Evolutionary conservation across 2,329 filamentous ascomycete species (phyloP), one percentile per base, ranked within the genome.

Genomic region (Fusarium agapanthi): DNA sequence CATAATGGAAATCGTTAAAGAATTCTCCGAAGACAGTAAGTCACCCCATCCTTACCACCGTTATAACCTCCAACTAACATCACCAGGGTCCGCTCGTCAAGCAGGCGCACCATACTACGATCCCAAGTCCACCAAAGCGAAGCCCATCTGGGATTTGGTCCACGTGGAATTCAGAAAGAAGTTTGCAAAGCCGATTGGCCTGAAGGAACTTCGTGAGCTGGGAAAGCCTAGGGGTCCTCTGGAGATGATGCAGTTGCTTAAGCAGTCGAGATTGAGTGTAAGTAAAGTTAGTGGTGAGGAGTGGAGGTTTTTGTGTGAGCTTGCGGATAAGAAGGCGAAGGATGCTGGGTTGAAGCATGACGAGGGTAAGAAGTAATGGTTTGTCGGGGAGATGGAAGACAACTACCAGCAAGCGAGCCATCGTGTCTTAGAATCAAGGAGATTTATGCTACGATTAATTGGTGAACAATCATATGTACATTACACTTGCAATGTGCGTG

Each of bases 141-240:
- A 83, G 15, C 88, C 73, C 85, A 88, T 60, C 77, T 99, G 96
- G 96, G 93, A 91, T 59, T 88, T 96, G 24, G 96, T 98, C 3
- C 93, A 97, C 69, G 95, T 98, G 53, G 88, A 91, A 77, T 98
- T 97, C 80, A 90, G 92, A 64, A 91, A 90, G 80, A 98, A 97
- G 82, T 95, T 98, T 75, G 85, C 86, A 4, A 86, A 90, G 20
- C 88, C 90, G 2, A 88, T 98, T 63, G 87, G 88, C 10, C 86
- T 98, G 57, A 88, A 89, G 69, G 90, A 93, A 73, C 86, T 98
- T 48, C 91, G 93, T 60, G 87, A 88, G 40, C 86, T 92, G 77
- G 89, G 89, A 11, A 84, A 86, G 44, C 79, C 81, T 0, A 87
- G 87, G 1, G 83, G 88, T 14, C 85, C 88, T 12, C 83, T 97